Evolutionary conservation across 106 monocot genomes (phyloP), one percentile per base, ranked within the genome.

Genomic region (Gastrodia elata): DNA sequence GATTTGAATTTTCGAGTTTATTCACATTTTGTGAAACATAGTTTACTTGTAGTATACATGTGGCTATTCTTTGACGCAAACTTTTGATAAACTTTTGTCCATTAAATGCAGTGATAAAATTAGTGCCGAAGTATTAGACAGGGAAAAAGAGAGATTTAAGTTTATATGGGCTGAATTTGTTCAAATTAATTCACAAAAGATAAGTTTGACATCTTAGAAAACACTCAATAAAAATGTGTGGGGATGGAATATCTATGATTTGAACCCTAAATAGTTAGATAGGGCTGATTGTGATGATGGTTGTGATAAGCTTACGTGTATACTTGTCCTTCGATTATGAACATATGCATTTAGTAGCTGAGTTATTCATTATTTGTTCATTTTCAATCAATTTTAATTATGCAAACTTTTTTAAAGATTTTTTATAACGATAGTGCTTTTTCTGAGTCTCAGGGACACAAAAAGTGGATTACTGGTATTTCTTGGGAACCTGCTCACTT

Each of bases 401-500:
- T 38, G 34, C 38, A 3, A 67, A 18, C 16, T 7, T 22, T 37
- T 67, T 67, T 67, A n/a, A n/a, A n/a, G n/a, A n/a, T 36, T 15
- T 67, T 67, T 20, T 36, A 18, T 5, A n/a, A 67, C 18, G 38
- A 1, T 37, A 38, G 20, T 67, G 3, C 28, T 72, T 57, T 73
- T 38, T 15, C 77, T 34, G 18, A 27, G 40, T 43, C 8, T 70
- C 74, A 95, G 92, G 96, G 96, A 11, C 96, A 97, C 80, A 92
- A 92, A 68, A 97, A 97, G 65, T 97, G 92, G 92, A 97, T 97
- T 75, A 97, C 96, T 81, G 88, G 82, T 76, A 81, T 97, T 76
- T 87, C 96, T 67, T 97, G 96, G 96, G 96, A 97, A 67, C 96
- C 96, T 67, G 84, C 88, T 39, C 96, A 97, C 70, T 73, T 97